Evolutionary conservation across 495 filamentous ascomycete species (phyloP).

Genomic region (Hamigera avellanea): DNA sequence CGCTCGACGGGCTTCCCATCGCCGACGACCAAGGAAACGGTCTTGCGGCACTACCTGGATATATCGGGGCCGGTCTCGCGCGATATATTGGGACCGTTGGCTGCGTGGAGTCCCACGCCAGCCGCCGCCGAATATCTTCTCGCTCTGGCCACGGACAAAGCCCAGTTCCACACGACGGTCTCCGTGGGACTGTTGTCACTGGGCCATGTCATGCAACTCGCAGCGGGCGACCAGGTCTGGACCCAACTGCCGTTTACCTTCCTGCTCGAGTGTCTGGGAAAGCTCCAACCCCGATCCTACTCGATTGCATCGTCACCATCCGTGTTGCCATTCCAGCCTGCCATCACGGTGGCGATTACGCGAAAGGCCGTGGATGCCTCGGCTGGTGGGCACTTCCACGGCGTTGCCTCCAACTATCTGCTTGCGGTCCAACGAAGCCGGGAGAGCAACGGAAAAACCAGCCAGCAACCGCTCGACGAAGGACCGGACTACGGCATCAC

Average conservation of each 20-base stretch:
- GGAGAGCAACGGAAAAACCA: neutral
- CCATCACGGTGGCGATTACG: conserved; percentile 15
- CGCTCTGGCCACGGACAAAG: too few species aligned
- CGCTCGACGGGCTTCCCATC: too few species aligned
- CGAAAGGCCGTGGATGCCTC: neutral
- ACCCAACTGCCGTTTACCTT: conserved; percentile 16
- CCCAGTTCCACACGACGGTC: too few species aligned
- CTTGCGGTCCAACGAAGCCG: conserved; percentile 10
- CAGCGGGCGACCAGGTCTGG: conserved; percentile 10
- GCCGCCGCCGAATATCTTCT: too few species aligned
- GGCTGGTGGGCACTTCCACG: conserved; percentile 4
- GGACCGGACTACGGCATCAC: conserved; percentile 5
- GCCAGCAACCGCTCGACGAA: neutral
- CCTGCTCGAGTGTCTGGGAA: conserved; percentile 16
- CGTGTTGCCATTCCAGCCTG: conserved; percentile 10
- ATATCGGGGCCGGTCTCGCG: too few species aligned
- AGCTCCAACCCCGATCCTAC: conserved; percentile 25
- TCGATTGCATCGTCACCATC: conserved; percentile 32
- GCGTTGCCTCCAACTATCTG: conserved; percentile 21
- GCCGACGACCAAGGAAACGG: too few species aligned
- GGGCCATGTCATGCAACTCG: too few species aligned
- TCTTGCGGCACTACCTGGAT: too few species aligned
- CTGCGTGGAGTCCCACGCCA: too few species aligned
- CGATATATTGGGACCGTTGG: too few species aligned
- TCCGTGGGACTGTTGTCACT: too few species aligned